Evolutionary conservation across 495 filamentous ascomycete species (phyloP).

Genomic region (Aspergillus funiculosus): DNA sequence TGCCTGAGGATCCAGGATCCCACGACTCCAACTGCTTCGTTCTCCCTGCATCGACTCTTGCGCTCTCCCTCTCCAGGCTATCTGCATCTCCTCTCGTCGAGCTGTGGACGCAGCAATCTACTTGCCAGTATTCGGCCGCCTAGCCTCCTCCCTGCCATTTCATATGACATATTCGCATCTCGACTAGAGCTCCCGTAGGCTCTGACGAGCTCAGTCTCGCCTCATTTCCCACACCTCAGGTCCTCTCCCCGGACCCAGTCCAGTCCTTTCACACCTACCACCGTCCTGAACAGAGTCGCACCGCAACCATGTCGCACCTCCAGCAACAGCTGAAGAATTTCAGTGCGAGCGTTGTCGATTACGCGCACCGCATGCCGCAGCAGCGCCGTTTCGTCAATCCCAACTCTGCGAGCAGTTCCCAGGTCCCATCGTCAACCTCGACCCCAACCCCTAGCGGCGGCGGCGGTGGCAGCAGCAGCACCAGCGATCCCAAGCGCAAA

Average conservation of each 20-base stretch:
- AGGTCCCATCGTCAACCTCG: slow-evolving; percentile 36
- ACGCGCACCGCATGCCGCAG: slow-evolving; percentile 38
- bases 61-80: neutral
- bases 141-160: slow-evolving; percentile 1
- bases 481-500: slow-evolving; percentile 56
- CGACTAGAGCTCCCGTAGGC: slow-evolving; percentile 11
- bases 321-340: slow-evolving; percentile 45
- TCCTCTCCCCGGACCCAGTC: neutral
- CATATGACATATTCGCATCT: slow-evolving; percentile 8
- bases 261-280: neutral
- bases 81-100: neutral
- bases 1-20: neutral
- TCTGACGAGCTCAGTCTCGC: slow-evolving; percentile 14
- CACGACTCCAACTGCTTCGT: neutral
- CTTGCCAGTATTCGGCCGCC: neutral
- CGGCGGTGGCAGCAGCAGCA: slow-evolving; percentile 3
- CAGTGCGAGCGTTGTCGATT: slow-evolving; percentile 43
- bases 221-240: neutral
- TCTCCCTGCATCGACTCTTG: neutral
- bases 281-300: too few relatives aligned
- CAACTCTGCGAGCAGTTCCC: slow-evolving; percentile 34
- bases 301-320: slow-evolving; percentile 41
- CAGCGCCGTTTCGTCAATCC: slow-evolving; percentile 36
- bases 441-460: slow-evolving; percentile 29
- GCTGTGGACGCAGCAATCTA: neutral